Percentiles rank a stretch among this genome's conserved stretches.
These are phyloP conservation scores for thale cress (Arabidopsis thaliana) DNA, from an alignment of 345 rosid species.

Conservation along the genomic window TAIR10.1 NC_003076.8:16091001-16091500, in stretches of 20 bases:
- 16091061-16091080: conserved; percentile 47
- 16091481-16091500: conserved; percentile 47
- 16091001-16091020: conserved; percentile 55
- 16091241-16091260: conserved; percentile 52
- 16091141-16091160: neutral
- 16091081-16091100: too few species aligned
- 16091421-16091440: conserved; percentile 49
- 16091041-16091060: conserved; percentile 64
- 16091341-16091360: neutral
- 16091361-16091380: neutral
- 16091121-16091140: too few species aligned
- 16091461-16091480: conserved; percentile 42
- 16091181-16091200: conserved; percentile 53
- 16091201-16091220: conserved; percentile 64
- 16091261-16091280: conserved; percentile 48
- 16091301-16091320: neutral
- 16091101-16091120: neutral
- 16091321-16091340: neutral
- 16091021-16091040: conserved; percentile 51
- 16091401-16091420: conserved; percentile 61
- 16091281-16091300: conserved; percentile 55
- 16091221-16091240: conserved; percentile 49
- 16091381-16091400: conserved; percentile 48
- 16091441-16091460: conserved; percentile 48
- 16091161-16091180: conserved; percentile 45